Percentiles rank a stretch among this genome's conserved stretches.
Evolutionary conservation across 352 stramenopile species (phyloP).

Genomic region (Phytophthora cajani): DNA sequence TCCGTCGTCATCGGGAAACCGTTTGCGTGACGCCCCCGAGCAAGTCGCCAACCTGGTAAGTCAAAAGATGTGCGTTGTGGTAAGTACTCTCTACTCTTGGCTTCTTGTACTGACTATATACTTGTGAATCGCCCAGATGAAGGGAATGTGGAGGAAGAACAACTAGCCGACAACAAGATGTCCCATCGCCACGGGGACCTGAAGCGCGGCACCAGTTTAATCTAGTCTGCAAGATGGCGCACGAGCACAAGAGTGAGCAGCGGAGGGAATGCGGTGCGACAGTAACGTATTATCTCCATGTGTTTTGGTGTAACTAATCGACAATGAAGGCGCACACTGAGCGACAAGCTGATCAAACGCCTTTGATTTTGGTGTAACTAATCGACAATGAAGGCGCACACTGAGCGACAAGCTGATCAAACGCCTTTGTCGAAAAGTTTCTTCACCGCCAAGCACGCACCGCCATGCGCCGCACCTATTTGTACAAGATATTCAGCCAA

Average conservation of each 20-base stretch:
- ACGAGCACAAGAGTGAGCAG: constrained; percentile 32
- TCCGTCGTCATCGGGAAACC: constrained; percentile 28
- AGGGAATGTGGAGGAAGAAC: constrained; percentile 83
- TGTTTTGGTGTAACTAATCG: constrained; percentile 45
- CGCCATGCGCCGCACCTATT: constrained; percentile 39
- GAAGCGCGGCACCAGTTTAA: constrained; percentile 31
- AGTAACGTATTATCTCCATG: constrained; percentile 59
- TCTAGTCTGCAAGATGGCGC: constrained; percentile 42
- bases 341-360: constrained; percentile 19
- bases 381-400: constrained; percentile 40
- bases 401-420: constrained; percentile 24
- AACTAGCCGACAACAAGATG: constrained; percentile 53
- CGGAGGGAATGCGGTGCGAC: constrained; percentile 41
- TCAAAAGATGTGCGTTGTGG: constrained; percentile 21
- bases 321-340: constrained; percentile 40
- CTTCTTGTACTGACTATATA: constrained; percentile 15
- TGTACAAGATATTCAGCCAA: constrained; percentile 56
- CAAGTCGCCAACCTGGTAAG: constrained; percentile 62
- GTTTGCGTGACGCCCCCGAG: constrained; percentile 50
- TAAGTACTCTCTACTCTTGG: background rate
- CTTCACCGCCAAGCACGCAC: constrained; percentile 33
- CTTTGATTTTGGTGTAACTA: constrained; percentile 41
- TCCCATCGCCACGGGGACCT: constrained; percentile 12
- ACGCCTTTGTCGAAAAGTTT: constrained; percentile 26
- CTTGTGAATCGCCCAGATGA: constrained; percentile 51